Conservation (phyloP, 2,329 filamentous ascomycete species). For the Coniochaeta hoffmannii region DNA sequence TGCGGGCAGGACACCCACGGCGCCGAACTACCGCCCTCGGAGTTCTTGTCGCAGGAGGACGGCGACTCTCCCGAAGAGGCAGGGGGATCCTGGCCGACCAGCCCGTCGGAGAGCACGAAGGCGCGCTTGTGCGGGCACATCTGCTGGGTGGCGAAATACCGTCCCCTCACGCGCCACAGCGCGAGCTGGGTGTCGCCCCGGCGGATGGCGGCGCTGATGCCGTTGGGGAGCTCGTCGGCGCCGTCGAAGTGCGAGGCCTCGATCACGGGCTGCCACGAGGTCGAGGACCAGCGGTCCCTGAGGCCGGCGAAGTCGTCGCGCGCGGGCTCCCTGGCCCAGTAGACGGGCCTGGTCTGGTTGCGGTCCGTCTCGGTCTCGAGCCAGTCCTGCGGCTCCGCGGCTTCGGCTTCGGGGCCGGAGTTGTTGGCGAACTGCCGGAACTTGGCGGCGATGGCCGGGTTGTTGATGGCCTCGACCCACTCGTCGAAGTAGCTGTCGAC, state of each 20-base stretch:
- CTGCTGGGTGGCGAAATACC: constrained; percentile 80
- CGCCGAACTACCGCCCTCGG: constrained; percentile 11
- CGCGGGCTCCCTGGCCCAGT: constrained; percentile 65
- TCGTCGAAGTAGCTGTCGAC: constrained; percentile 84
- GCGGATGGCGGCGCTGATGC: constrained; percentile 71
- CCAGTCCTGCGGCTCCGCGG: constrained; percentile 54
- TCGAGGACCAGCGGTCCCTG: constrained; percentile 51
- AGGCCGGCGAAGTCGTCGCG: constrained; percentile 66
- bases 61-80: constrained; percentile 23
- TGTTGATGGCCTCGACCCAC: constrained; percentile 75
- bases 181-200: constrained; percentile 84
- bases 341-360: constrained; percentile 63
- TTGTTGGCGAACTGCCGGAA: constrained; percentile 87
- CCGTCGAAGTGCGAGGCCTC: constrained; percentile 60
- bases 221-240: constrained; percentile 57
- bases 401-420: too few species aligned
- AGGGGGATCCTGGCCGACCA: constrained; percentile 60
- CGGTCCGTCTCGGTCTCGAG: constrained; percentile 68
- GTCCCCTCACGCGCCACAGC: constrained; percentile 73
- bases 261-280: constrained; percentile 76
- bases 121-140: constrained; percentile 93
- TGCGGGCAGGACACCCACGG: constrained; percentile 85
- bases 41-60: constrained; percentile 20
- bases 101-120: constrained; percentile 80
- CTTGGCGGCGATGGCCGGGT: constrained; percentile 57